These are phyloP conservation scores for Neostapfia colusana DNA, from an alignment of 176 grass and related monocot genomes.

Conservation along the genomic window DNA sequence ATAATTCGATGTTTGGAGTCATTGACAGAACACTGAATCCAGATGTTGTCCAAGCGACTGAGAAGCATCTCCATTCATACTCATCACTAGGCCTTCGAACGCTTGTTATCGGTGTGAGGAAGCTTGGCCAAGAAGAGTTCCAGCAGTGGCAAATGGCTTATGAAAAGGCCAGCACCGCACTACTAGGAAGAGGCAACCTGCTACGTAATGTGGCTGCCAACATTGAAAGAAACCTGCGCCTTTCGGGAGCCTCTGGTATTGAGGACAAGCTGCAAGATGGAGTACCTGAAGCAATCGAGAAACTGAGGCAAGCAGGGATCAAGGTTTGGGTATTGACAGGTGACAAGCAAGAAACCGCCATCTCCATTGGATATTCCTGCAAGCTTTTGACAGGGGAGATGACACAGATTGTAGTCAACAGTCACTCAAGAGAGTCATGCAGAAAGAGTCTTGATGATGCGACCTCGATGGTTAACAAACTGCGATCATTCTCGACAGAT, in stretches of 20 bases:
- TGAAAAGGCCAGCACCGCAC: constrained; percentile 70
- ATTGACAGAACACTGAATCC: constrained; percentile 52
- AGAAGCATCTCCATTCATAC: constrained; percentile 77
- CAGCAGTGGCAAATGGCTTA: constrained; percentile 80
- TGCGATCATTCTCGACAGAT: constrained; percentile 48
- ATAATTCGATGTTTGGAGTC: constrained; percentile 74
- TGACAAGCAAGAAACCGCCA: constrained; percentile 99
- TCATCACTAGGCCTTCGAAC: constrained; percentile 81
- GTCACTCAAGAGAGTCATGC: constrained; percentile 72
- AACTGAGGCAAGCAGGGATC: constrained; percentile 80
- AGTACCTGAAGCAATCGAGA: constrained; percentile 94
- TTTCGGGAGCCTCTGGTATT: constrained; percentile 82
- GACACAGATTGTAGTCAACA: constrained; percentile 84
- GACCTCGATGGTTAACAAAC: constrained; percentile 56
- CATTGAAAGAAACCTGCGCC: constrained; percentile 62
- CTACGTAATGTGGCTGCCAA: constrained; percentile 61
- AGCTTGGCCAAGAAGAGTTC: constrained; percentile 67
- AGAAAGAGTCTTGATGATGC: constrained; percentile 80
- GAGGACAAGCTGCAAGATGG: constrained; percentile 94
- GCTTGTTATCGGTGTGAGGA: constrained; percentile 68
- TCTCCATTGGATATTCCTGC: constrained; percentile 93
- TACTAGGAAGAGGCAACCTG: constrained; percentile 66
- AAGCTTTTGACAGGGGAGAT: constrained; percentile 83
- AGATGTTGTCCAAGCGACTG: constrained; percentile 56
- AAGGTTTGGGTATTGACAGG: constrained; percentile 97